Base-by-base conservation (phyloP, 495 filamentous ascomycete genomes). In the Penicillium goetzii region DNA sequence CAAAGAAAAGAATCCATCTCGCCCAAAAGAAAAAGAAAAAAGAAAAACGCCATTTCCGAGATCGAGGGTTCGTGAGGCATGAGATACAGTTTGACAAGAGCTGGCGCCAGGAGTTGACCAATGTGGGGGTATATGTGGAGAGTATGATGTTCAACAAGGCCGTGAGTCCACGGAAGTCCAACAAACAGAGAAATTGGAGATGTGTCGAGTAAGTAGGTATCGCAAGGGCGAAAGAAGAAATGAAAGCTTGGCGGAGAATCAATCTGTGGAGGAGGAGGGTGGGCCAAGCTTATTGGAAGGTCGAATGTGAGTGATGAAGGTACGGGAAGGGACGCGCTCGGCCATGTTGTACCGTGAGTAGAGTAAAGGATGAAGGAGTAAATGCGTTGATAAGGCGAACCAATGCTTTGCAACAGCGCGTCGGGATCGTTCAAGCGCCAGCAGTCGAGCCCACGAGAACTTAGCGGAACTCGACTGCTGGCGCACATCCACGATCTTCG, bases 391-490 rank as follows among this genome's bases (percentile, higher is more conserved):
- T n/a, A 15, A 17, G 19, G 54, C 51, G 26, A 55, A 33, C 28
- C 43, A 51, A 9, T 36, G 26, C 15, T 49, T 45, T 33, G 33
- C n/a, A 34, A 60, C 14, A 56, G 41, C 21, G 43, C 8, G 28
- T 26, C 40, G 43, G 32, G 12, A 26, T 56, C 11, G 33, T 17
- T 43, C 2, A 33, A 59, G 65, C 61, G 66, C 68, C 63, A 70
- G 68, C 58, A 65, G 53, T 59, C 59, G 45, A 67, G 53, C 43
- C 64, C 14, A 41, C 30, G 25, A 55, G 19, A 65, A 21, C 49
- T 90, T 81, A 99, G 78, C 94, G 88, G 80, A 98, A 98, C 77
- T 99, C 96, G 78, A 97, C 85, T 64, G 92, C 91, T 71, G 88
- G 88, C 71, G 90, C 90, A 77, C 91, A 96, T 61, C 94, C 93